These are phyloP conservation scores for Chlorella sp. DNA, from an alignment of 139 green algal genomes.

Conservation along the genomic window DNA sequence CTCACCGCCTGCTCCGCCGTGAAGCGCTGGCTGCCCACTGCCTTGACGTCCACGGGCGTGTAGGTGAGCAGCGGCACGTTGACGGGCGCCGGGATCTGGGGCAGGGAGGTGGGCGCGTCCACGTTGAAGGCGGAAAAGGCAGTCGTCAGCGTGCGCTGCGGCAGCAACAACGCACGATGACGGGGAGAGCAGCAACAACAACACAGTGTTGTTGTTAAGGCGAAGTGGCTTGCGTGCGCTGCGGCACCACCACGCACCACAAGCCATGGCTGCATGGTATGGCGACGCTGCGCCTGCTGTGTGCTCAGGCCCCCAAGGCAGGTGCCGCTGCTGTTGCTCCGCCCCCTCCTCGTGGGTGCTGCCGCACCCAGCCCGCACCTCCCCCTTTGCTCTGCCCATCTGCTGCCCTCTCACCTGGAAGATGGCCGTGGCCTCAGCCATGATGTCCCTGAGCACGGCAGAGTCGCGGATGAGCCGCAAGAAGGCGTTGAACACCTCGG, in stretches of 20 bases:
- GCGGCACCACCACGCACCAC: background rate
- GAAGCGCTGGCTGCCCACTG: background rate
- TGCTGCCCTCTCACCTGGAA: conserved; percentile 15
- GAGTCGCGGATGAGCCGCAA: conserved; percentile 32
- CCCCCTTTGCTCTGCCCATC: background rate
- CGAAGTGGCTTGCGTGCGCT: too few relatives aligned
- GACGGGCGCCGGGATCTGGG: background rate
- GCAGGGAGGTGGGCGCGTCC: background rate
- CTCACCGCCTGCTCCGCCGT: background rate
- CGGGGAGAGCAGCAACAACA: background rate
- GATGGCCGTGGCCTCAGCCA: conserved; percentile 21
- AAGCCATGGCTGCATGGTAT: background rate
- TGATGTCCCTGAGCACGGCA: conserved; percentile 30
- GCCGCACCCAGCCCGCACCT: background rate
- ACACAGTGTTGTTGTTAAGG: too few relatives aligned
- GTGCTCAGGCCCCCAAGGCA: background rate
- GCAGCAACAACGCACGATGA: background rate
- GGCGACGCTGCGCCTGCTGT: background rate
- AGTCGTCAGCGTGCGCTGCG: conserved; percentile 4
- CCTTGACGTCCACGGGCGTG: background rate
- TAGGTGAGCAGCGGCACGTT: background rate
- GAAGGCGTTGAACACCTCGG: conserved; percentile 31
- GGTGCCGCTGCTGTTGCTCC: background rate
- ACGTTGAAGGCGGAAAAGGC: conserved; percentile 11
- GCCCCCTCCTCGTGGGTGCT: background rate